A percentile compares a stretch with the other conserved stretches of the same genome.
Conservation (phyloP, 192 early-diverging fungal genomes). For the Coemansia umbellata region DNA sequence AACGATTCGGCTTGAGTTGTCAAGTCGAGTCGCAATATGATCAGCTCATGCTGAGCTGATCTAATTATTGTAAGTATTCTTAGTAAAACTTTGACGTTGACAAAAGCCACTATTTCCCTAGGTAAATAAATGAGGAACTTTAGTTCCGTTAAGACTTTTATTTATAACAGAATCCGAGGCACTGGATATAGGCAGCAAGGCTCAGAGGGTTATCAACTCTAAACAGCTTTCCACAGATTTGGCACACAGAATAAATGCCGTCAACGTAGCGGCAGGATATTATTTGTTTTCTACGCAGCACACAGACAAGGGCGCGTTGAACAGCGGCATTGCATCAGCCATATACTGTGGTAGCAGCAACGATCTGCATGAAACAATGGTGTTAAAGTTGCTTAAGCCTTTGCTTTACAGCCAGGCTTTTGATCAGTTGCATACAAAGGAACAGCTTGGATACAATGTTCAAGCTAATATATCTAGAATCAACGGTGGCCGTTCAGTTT, state of each 20-base stretch:
- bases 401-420: constrained; percentile 79
- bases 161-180: constrained; percentile 60
- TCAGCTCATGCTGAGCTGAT: too few species aligned
- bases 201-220: constrained; percentile 54
- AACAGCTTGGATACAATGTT: constrained; percentile 67
- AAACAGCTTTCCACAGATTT: constrained; percentile 47
- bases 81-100: too few species aligned
- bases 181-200: constrained; percentile 49
- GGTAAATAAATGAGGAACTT: too few species aligned
- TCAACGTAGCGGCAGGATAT: constrained; percentile 22
- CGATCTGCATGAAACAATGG: constrained; percentile 53
- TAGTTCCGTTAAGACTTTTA: too few species aligned
- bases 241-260: neutral
- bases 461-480: neutral
- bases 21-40: too few species aligned
- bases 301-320: constrained; percentile 69
- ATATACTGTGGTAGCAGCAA: constrained; percentile 69
- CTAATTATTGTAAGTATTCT: too few species aligned
- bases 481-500: neutral
- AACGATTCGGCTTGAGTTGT: too few species aligned
- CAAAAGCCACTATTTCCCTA: too few species aligned
- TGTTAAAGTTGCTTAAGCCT: constrained; percentile 61
- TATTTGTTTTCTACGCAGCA: constrained; percentile 5
- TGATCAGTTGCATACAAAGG: constrained; percentile 85
- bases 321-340: constrained; percentile 74